Conservation (phyloP, 495 filamentous ascomycete genomes). For the Neurospora sp. region DNA sequence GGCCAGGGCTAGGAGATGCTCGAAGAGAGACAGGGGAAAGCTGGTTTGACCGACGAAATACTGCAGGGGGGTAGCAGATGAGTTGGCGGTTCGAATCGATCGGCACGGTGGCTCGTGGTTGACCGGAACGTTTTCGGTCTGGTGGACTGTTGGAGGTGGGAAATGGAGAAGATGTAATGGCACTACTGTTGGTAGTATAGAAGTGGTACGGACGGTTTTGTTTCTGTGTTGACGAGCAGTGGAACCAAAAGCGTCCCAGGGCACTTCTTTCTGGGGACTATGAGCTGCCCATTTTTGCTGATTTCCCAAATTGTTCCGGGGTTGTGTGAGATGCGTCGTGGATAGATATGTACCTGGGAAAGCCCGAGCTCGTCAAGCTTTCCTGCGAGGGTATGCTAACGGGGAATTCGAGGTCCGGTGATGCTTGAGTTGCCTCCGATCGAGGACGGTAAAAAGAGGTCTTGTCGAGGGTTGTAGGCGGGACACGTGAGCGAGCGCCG, state of each 20-base stretch:
- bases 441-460: neutral
- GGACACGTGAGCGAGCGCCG: neutral
- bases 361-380: neutral
- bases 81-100: neutral
- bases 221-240: neutral
- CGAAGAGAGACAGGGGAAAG: neutral
- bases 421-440: neutral
- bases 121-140: neutral
- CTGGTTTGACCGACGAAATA: neutral
- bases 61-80: neutral
- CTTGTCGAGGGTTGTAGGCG: neutral
- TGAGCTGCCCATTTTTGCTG: conserved; percentile 7
- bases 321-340: neutral
- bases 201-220: neutral
- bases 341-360: neutral
- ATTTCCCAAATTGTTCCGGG: neutral
- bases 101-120: neutral
- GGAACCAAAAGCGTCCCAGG: conserved; percentile 2
- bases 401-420: neutral
- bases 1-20: neutral
- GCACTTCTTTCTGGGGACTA: conserved; percentile 8
- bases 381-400: neutral
- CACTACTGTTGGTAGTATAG: neutral
- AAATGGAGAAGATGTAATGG: neutral
- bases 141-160: neutral